Percentiles rank a stretch among this genome's conserved stretches.
Conservation (phyloP, 768 basidiomycete genomes). For the Agaricus sinodeliciosus region DNA sequence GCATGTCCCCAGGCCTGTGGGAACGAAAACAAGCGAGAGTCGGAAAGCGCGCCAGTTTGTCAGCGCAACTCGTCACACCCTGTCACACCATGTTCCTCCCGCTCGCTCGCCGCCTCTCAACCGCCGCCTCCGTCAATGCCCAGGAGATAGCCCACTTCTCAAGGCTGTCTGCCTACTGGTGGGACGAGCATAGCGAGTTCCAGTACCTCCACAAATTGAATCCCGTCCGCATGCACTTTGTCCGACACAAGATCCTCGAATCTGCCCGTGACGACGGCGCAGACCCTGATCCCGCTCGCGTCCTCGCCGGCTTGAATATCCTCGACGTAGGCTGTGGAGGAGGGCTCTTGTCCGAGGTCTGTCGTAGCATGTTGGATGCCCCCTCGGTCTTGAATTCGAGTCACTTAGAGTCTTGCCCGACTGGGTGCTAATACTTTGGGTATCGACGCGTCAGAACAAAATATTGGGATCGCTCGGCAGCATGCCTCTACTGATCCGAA, state of each 20-base stretch:
- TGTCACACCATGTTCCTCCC: conserved; percentile 10
- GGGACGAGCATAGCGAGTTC: conserved; percentile 93
- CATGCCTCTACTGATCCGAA: conserved; percentile 78
- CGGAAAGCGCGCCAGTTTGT: too few species aligned
- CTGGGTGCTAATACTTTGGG: conserved; percentile 84
- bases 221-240: conserved; percentile 77
- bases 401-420: conserved; percentile 69
- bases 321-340: conserved; percentile 96
- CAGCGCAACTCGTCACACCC: not conserved
- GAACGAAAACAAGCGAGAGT: not conserved
- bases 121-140: conserved; percentile 48
- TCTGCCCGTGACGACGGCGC: conserved; percentile 48
- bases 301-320: conserved; percentile 61
- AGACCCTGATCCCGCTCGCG: conserved; percentile 23
- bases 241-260: conserved; percentile 70
- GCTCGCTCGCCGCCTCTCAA: conserved; percentile 5
- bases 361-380: conserved; percentile 12
- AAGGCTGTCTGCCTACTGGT: conserved; percentile 85
- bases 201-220: conserved; percentile 91
- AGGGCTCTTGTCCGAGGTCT: conserved; percentile 85
- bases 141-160: conserved; percentile 89
- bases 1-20: conserved; percentile 11
- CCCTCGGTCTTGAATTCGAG: not conserved
- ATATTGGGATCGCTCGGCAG: conserved; percentile 76
- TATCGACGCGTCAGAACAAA: conserved; percentile 87